Conservation (phyloP, 176 grass and related monocot genomes). For the Oryza glumipatula region DNA sequence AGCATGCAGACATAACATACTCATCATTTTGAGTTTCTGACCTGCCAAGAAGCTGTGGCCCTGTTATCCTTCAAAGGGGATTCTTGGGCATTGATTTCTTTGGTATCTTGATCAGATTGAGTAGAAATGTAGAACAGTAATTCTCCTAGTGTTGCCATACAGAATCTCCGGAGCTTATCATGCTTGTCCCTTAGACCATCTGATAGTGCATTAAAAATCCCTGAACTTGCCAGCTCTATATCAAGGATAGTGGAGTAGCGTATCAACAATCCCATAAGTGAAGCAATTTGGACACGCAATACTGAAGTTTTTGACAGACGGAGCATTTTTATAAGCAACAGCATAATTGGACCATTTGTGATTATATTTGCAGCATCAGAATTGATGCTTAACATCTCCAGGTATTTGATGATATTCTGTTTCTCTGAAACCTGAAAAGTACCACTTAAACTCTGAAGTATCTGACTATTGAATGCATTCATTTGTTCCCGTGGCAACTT, state of each 20-base stretch:
- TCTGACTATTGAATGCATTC: slow-evolving; percentile 78
- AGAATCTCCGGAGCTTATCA: slow-evolving; percentile 91
- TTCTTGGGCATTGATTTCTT: slow-evolving; percentile 69
- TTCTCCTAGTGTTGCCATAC: slow-evolving; percentile 95
- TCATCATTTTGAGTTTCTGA: slow-evolving; percentile 47
- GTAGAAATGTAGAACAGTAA: slow-evolving; percentile 96
- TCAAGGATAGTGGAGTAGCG: slow-evolving; percentile 93
- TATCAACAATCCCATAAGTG: slow-evolving; percentile 91
- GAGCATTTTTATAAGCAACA: slow-evolving; percentile 88
- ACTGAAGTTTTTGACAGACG: slow-evolving; percentile 74
- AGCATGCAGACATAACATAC: slow-evolving; percentile 8
- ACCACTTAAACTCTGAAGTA: slow-evolving; percentile 86
- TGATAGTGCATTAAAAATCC: slow-evolving; percentile 88
- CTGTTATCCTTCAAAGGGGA: slow-evolving; percentile 82
- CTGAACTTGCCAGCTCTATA: slow-evolving; percentile 75
- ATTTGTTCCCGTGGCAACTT: slow-evolving; percentile 75
- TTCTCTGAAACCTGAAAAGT: slow-evolving; percentile 89
- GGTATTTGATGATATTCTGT: slow-evolving; percentile 88
- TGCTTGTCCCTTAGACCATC: slow-evolving; percentile 94
- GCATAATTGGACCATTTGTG: slow-evolving; percentile 86
- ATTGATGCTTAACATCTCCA: slow-evolving; percentile 88
- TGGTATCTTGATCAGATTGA: slow-evolving; percentile 75
- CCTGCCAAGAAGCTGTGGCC: slow-evolving; percentile 76
- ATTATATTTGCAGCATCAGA: slow-evolving; percentile 88
- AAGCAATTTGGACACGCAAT: slow-evolving; percentile 85